Conservation (phyloP, 1,139 yeast genomes). For the Zygotorulaspora mrakii region DNA sequence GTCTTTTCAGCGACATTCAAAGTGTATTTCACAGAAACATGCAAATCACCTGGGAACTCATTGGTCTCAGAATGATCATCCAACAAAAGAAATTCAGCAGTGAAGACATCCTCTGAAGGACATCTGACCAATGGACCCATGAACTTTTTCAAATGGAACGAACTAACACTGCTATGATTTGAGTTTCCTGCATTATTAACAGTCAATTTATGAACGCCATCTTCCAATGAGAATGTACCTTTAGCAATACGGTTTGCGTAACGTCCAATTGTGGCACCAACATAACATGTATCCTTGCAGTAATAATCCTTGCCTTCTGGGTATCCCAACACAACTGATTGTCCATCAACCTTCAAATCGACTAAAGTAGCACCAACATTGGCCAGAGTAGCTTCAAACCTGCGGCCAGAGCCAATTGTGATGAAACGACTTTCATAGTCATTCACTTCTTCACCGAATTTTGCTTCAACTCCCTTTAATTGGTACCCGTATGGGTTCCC, state of each 20-base stretch:
- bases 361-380: conserved; percentile 53
- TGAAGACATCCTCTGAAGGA: conserved; percentile 43
- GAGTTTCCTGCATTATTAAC: conserved; percentile 41
- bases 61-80: conserved; percentile 6
- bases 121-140: conserved; percentile 47
- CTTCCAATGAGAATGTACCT: conserved; percentile 44
- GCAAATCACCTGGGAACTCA: conserved; percentile 24
- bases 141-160: conserved; percentile 48
- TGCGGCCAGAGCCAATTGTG: conserved; percentile 36
- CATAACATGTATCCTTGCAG: conserved; percentile 44
- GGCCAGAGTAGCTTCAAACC: conserved; percentile 41
- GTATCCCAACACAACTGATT: conserved; percentile 37
- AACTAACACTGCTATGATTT: conserved; percentile 50
- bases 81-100: conserved; percentile 42
- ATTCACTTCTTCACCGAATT: conserved; percentile 17
- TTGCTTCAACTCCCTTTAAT: conserved; percentile 23
- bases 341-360: conserved; percentile 38
- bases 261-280: conserved; percentile 64
- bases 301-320: conserved; percentile 40
- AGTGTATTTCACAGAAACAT: conserved; percentile 21
- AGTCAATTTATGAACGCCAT: conserved; percentile 41
- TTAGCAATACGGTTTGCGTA: conserved; percentile 55
- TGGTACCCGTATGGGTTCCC: conserved; percentile 65
- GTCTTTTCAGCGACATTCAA: conserved; percentile 30
- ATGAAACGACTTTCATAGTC: conserved; percentile 40